A percentile compares a stretch with the other conserved stretches of the same genome.
Conservation (phyloP, 2,329 filamentous ascomycete genomes). For the Beauveria varroae region DNA sequence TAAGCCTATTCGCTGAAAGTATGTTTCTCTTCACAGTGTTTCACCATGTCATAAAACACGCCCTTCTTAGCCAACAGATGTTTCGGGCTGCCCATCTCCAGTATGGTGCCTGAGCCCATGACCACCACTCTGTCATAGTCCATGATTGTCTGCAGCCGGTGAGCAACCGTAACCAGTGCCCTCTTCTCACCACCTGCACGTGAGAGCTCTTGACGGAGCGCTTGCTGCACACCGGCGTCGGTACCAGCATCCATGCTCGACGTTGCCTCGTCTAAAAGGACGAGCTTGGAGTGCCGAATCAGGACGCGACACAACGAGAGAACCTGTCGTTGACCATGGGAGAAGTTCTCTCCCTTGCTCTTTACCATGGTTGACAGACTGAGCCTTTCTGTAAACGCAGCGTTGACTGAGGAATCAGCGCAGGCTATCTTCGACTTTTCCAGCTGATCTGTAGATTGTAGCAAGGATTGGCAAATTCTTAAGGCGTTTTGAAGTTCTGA, state of each 20-base stretch:
- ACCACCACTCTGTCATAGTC: conserved; percentile 53
- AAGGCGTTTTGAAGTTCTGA: conserved; percentile 50
- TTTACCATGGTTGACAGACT: conserved; percentile 39
- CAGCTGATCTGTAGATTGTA: conserved; percentile 37
- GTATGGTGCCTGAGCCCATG: conserved; percentile 43
- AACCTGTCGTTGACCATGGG: conserved; percentile 50
- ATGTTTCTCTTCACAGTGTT: conserved; percentile 30
- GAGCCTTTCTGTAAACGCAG: conserved; percentile 19
- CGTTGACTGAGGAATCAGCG: conserved; percentile 17
- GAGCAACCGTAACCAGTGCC: conserved; percentile 51
- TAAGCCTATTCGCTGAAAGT: too few species aligned
- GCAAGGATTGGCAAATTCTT: conserved; percentile 51
- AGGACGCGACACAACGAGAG: conserved; percentile 49
- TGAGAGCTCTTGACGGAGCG: conserved; percentile 41
- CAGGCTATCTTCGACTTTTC: conserved; percentile 20
- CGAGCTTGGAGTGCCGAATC: conserved; percentile 44
- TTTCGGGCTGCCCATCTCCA: conserved; percentile 38
- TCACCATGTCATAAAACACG: conserved; percentile 37
- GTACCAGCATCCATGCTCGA: conserved; percentile 53
- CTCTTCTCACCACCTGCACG: conserved; percentile 31
- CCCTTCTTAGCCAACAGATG: conserved; percentile 30
- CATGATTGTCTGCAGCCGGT: conserved; percentile 49
- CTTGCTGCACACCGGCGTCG: conserved; percentile 45
- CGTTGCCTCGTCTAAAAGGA: conserved; percentile 52
- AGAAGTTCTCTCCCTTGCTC: conserved; percentile 48